Evolutionary conservation across 202 grass and related monocot species (phyloP).

Genomic region (Panicum hallii): DNA sequence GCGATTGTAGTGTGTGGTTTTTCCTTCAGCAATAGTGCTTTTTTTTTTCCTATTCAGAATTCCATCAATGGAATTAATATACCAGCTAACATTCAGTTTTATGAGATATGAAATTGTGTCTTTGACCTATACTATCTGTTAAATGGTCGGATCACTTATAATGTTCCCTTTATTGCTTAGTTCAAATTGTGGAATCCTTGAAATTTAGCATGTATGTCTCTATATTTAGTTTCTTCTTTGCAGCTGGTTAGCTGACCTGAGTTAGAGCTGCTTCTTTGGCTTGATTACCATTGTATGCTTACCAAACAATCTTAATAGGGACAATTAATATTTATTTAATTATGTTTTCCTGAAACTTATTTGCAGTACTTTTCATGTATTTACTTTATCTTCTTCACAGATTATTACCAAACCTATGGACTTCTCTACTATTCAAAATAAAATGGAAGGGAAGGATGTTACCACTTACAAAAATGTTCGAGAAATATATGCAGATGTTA

Average conservation of each 20-base stretch:
- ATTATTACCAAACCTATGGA: slow-evolving; percentile 96
- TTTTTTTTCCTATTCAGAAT: background rate
- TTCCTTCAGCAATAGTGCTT: background rate
- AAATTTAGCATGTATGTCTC: slow-evolving; percentile 14
- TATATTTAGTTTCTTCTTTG: slow-evolving; percentile 21
- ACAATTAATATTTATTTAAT: background rate
- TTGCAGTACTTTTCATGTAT: slow-evolving; percentile 28
- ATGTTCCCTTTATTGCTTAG: background rate
- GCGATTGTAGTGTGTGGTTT: background rate
- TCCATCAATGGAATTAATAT: background rate
- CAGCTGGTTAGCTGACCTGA: slow-evolving; percentile 8
- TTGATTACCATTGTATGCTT: slow-evolving; percentile 4
- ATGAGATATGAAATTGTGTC: background rate
- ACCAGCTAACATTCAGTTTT: background rate
- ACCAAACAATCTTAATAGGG: background rate
- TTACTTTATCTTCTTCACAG: slow-evolving; percentile 55
- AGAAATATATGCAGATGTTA: slow-evolving; percentile 92
- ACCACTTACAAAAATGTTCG: slow-evolving; percentile 72
- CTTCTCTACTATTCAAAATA: slow-evolving; percentile 76
- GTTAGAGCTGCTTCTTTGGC: background rate
- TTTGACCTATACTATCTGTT: slow-evolving; percentile 25
- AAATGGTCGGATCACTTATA: slow-evolving; percentile 25
- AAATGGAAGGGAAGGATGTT: slow-evolving; percentile 89
- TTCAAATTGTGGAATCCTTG: slow-evolving; percentile 22
- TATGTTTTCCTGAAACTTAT: slow-evolving; percentile 9